Evolutionary conservation across 768 basidiomycete species (phyloP).

Genomic region (Russula sp.): DNA sequence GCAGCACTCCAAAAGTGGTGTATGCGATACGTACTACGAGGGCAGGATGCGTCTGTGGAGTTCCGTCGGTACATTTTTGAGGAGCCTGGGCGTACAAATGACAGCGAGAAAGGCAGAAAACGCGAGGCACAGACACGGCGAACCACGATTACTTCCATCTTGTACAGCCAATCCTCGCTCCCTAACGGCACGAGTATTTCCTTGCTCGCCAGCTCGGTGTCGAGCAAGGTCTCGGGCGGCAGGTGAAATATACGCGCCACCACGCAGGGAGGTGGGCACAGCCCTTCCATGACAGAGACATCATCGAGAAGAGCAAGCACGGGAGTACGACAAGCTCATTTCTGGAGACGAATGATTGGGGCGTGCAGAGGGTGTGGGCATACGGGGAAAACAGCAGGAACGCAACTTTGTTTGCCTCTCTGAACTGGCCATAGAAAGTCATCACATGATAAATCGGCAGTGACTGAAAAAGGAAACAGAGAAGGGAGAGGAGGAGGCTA

Average conservation of each 20-base stretch:
- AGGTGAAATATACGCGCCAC: slow-evolving; percentile 65
- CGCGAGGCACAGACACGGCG: neutral
- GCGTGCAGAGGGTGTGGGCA: slow-evolving; percentile 52
- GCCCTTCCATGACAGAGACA: slow-evolving; percentile 40
- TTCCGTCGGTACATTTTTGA: slow-evolving; percentile 36
- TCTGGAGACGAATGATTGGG: slow-evolving; percentile 63
- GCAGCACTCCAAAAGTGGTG: too few species aligned
- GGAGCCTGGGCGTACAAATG: neutral
- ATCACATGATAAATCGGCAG: too few species aligned
- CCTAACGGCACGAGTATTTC: slow-evolving; percentile 48
- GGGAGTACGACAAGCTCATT: slow-evolving; percentile 45
- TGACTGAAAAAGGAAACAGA: neutral
- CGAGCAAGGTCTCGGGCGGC: too few species aligned
- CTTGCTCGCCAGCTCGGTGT: slow-evolving; percentile 41
- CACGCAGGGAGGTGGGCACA: slow-evolving; percentile 57
- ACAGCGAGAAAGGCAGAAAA: neutral
- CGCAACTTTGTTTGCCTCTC: slow-evolving; percentile 78
- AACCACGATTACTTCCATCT: slow-evolving; percentile 51
- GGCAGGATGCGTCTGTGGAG: slow-evolving; percentile 32
- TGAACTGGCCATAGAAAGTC: slow-evolving; percentile 34
- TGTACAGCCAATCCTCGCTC: slow-evolving; percentile 75
- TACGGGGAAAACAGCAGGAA: slow-evolving; percentile 50
- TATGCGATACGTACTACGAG: slow-evolving; percentile 52
- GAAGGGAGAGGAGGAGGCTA: neutral
- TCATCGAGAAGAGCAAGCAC: slow-evolving; percentile 66